Conservation (phyloP, 2,329 filamentous ascomycete genomes). For the Penicillium sp. region DNA sequence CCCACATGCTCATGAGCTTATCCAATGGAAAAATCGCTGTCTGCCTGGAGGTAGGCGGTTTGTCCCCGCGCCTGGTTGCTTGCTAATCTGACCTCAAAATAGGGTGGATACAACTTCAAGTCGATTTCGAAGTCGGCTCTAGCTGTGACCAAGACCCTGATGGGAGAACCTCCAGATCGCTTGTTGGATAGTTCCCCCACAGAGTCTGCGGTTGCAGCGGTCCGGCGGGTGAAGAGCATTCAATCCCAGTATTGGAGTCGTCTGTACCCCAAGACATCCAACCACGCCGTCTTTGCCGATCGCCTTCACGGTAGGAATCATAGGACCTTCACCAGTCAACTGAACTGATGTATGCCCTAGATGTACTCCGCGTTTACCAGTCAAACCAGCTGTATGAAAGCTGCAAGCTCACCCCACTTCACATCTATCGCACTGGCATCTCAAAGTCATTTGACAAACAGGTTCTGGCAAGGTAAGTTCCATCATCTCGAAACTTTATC, state of each 20-base stretch:
- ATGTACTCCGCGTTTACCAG: conserved; percentile 77
- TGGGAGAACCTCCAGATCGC: conserved; percentile 84
- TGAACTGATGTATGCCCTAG: conserved; percentile 38
- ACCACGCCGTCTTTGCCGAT: conserved; percentile 39
- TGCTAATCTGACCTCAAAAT: neutral
- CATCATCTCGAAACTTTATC: neutral
- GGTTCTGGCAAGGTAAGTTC: conserved; percentile 69
- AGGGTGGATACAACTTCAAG: conserved; percentile 87
- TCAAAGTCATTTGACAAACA: conserved; percentile 82
- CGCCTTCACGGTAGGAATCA: conserved; percentile 60
- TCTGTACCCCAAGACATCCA: conserved; percentile 64
- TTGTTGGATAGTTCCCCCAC: conserved; percentile 51
- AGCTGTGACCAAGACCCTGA: conserved; percentile 85
- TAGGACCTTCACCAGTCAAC: neutral
- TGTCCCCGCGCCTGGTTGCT: neutral
- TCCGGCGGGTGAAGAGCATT: conserved; percentile 57
- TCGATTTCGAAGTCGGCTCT: conserved; percentile 92
- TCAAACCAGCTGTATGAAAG: conserved; percentile 68
- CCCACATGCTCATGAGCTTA: conserved; percentile 96
- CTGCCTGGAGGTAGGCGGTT: conserved; percentile 66
- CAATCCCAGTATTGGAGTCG: conserved; percentile 79
- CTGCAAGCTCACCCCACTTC: conserved; percentile 75
- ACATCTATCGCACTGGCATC: conserved; percentile 70
- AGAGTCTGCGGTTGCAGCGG: conserved; percentile 53
- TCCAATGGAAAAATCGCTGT: conserved; percentile 87